A percentile compares a stretch with the other conserved stretches of the same genome.
Conservation (phyloP, 106 monocot species). For the Hemerocallis citrina region DNA sequence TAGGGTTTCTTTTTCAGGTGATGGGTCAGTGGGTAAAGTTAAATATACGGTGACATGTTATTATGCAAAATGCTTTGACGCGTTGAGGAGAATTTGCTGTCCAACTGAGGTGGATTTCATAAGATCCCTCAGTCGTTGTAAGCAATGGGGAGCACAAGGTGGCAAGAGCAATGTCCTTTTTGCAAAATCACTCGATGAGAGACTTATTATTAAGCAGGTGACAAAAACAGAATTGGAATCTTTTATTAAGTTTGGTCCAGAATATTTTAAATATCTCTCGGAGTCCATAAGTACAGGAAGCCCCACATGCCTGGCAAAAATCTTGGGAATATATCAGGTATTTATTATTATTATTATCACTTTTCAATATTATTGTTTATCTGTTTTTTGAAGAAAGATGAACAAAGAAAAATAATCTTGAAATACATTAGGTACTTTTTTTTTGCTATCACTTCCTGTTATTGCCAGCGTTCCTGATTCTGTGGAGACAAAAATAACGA, state of each 20-base stretch:
- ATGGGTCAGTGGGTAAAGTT: constrained; percentile 45
- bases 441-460: too few species aligned
- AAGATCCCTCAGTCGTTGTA: constrained; percentile 87
- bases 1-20: constrained; percentile 57
- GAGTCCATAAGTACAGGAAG: constrained; percentile 77
- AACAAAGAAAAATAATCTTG: too few species aligned
- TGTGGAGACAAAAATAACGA: too few species aligned
- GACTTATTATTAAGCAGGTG: constrained; percentile 89
- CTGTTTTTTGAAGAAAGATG: too few species aligned
- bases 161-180: constrained; percentile 96
- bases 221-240: constrained; percentile 88
- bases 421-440: too few species aligned
- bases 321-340: constrained; percentile 90
- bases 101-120: constrained; percentile 76
- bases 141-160: constrained; percentile 90
- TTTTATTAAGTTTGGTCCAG: constrained; percentile 71
- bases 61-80: constrained; percentile 67
- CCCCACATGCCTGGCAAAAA: constrained; percentile 85
- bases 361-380: neutral
- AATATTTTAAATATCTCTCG: constrained; percentile 74
- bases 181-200: constrained; percentile 90
- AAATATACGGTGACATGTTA: constrained; percentile 75
- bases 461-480: too few species aligned
- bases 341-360: neutral
- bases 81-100: constrained; percentile 62